Evolutionary conservation across 1,284 basidiomycete genomes (phyloP), one percentile per base, ranked within the genome.

Genomic region (Tausonia pullulans): DNA sequence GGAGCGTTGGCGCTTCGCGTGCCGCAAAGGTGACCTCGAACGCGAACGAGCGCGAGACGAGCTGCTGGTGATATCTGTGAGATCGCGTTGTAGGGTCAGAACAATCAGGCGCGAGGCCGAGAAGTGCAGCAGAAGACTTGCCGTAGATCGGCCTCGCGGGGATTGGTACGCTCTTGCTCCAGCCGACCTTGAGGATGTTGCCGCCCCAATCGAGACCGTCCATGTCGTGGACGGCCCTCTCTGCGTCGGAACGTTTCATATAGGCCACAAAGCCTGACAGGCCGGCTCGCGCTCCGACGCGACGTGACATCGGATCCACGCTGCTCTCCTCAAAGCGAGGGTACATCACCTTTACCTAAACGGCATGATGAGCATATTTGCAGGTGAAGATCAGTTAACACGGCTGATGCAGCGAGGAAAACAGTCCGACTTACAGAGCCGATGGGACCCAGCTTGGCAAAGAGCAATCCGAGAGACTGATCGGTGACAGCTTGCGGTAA

Each of bases 261-360:
- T 87, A 98, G 0, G 92, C 89, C 3, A 98, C 94, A 71, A 98
- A 98, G 0, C 94, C 95, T 67, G 88, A 90, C 50, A 97, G 78
- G 10, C 89, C 89, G 8, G 83, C 81, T 83, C 77, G 87, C 84
- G 66, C 79, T 80, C 63, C 84, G 80, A 60, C 88, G 81, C 14
- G 84, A 81, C 3, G 82, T 74, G 40, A 84, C 85, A 62, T 61
- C 45, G 58, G 16, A 46, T 67, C 44, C 44, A 63, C 58, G 60
- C 85, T 85, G 43, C 41, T 41, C 45, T 87, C 86, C 10, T 71
- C 68, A 5, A 80, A 81, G 62, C 87, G 82, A 62, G 92, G 93
- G 91, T 92, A 97, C 92, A 97, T 95, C 67, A 97, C 86, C 79
- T 96, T 94, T 63, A 90, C 87, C 87, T 89, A 27, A n/a, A n/a